Conservation (phyloP, 139 green algal genomes). For the Nannochloris sp. region DNA sequence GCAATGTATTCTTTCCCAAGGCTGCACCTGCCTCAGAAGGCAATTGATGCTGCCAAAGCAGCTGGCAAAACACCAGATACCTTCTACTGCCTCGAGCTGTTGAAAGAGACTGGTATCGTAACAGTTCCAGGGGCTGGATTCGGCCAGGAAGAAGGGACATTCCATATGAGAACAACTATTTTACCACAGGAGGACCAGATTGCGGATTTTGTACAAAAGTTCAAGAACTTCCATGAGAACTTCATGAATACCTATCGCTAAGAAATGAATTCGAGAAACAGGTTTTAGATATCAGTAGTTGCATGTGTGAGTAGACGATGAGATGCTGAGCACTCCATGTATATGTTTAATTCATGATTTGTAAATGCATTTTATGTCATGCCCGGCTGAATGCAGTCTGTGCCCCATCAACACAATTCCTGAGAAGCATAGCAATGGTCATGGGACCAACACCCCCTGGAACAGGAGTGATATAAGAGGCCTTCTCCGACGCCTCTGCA, state of each 20-base stretch:
- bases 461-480: constrained; percentile 66
- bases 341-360: background rate
- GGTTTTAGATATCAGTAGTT: too few relatives aligned
- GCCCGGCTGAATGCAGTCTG: constrained; percentile 1
- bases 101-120: constrained; percentile 85
- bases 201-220: constrained; percentile 50
- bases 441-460: constrained; percentile 86
- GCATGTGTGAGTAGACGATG: too few relatives aligned
- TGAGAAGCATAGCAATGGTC: constrained; percentile 83
- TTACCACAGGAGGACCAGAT: constrained; percentile 42
- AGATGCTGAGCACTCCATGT: too few relatives aligned
- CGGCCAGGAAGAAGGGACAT: constrained; percentile 71
- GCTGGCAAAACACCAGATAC: constrained; percentile 82
- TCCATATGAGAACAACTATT: constrained; percentile 87
- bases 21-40: constrained; percentile 55
- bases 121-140: constrained; percentile 89
- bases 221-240: constrained; percentile 69
- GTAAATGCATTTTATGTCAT: constrained; percentile 2
- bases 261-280: background rate
- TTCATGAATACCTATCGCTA: constrained; percentile 56
- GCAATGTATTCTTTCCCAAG: constrained; percentile 80
- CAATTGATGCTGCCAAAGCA: constrained; percentile 51
- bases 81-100: constrained; percentile 84
- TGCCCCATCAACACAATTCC: constrained; percentile 56
- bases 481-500: constrained; percentile 46